Conservation (phyloP, 2,329 filamentous ascomycete species). For the Trichoderma cornu-damae region DNA sequence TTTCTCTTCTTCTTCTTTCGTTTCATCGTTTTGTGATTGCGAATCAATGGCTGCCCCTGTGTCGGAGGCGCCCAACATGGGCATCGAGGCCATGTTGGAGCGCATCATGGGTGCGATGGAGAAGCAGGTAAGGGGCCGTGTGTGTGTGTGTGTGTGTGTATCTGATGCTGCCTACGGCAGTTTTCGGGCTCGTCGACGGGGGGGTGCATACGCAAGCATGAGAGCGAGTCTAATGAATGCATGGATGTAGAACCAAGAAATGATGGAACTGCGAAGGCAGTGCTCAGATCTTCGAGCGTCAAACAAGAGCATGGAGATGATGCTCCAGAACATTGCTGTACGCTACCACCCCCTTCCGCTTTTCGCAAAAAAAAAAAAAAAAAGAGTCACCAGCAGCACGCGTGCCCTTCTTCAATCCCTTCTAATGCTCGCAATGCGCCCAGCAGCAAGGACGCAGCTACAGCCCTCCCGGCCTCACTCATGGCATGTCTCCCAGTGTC, state of each 20-base stretch:
- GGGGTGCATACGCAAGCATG: neutral
- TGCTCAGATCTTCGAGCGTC: constrained; percentile 25
- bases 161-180: neutral
- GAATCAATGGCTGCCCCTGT: constrained; percentile 19
- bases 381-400: neutral
- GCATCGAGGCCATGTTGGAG: constrained; percentile 22
- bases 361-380: neutral
- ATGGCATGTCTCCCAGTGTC: constrained; percentile 3
- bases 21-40: neutral
- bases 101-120: constrained; percentile 24
- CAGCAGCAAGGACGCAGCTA: constrained; percentile 14
- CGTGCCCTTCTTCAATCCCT: neutral
- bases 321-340: constrained; percentile 22
- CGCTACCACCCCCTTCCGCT: neutral
- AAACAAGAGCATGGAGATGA: constrained; percentile 24
- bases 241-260: constrained; percentile 22
- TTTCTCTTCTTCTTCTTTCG: too few relatives aligned
- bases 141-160: too few relatives aligned
- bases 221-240: neutral
- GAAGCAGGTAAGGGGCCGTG: constrained; percentile 22
- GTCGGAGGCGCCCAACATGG: constrained; percentile 12
- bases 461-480: constrained; percentile 7
- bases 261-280: constrained; percentile 24
- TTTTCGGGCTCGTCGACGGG: neutral
- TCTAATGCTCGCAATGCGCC: neutral